phyloP scores from a whole-genome alignment of 1,284 basidiomycete genomes.

The Cronartium quercuum region DNA sequence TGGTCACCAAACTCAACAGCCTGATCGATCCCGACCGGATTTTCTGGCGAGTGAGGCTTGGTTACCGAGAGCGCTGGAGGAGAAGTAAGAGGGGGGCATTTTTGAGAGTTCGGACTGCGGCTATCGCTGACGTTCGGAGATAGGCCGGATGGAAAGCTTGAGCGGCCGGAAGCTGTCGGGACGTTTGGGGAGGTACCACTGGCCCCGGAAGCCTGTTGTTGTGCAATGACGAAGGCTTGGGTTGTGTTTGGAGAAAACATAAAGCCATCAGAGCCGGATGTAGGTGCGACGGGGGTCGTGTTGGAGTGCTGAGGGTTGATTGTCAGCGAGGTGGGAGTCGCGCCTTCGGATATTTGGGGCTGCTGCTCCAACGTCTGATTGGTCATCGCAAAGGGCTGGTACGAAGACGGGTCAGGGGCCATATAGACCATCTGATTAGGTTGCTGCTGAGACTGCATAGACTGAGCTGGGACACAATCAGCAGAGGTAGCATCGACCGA shows the following conservation, averaged over 20 bases:
- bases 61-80: background rate
- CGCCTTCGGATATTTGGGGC: background rate
- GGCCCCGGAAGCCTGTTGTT: background rate
- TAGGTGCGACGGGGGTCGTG: background rate
- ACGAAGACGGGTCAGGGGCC: background rate
- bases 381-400: background rate
- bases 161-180: background rate
- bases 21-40: background rate
- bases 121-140: background rate
- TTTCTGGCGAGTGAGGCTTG: background rate
- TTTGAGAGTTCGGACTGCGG: background rate
- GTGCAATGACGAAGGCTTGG: constrained; percentile 21
- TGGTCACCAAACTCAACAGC: background rate
- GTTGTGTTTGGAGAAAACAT: constrained; percentile 24
- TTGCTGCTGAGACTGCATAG: background rate
- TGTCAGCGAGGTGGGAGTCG: background rate
- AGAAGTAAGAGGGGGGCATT: background rate
- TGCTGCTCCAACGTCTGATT: background rate
- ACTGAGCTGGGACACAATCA: background rate
- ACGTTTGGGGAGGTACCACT: background rate
- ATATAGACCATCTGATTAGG: background rate
- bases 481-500: constrained; percentile 59
- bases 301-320: background rate
- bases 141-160: too few relatives aligned
- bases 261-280: background rate